Base-by-base conservation (phyloP, 2,329 filamentous ascomycete genomes). In the Cladosporium sp. region DNA sequence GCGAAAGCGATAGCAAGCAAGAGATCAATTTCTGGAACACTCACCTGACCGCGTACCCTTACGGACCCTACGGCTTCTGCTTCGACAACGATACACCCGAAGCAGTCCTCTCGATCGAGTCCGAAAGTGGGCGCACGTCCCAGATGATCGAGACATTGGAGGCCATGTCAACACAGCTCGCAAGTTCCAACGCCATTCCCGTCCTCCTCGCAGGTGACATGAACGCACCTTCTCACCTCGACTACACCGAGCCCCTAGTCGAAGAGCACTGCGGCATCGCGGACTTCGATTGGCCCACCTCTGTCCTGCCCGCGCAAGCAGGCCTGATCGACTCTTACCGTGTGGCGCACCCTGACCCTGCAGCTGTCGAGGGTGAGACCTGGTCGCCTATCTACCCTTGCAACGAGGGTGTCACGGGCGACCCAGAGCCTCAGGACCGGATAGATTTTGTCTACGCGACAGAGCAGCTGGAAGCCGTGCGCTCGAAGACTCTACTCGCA, bases 11-110 rank as follows among this genome's bases (percentile, higher is more conserved):
- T 16, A 18, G 18, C 9, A 43, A 31, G 9, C 22, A 37, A 35
- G 40, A 43, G 31, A 38, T 50, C 40, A 50, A 50, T 9, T 37
- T 50, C 40, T 50, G 48, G 48, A 50, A 50, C n/a, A 18, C 48
- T 10, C 48, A 50, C 31, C 32, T 37, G 38, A 43, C 48, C 3
- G 48, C 48, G 19, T 50, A 50, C 16, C 48, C 48, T 8, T 50
- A 50, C 13, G 48, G 48, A 9, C 40, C 40, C 9, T 50, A 50
- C 11, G 48, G 40, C 22, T 50, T 50, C 32, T 50, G 48, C 40
- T 43, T 43, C 9, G 48, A 50, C 8, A 28, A 35, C 18, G 41
- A n/a, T 9, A 50, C 28, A 3, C 38, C 11, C 6, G 40, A 43
- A 31, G 31, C 43, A 6, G 48, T 50, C 5, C 31, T 35, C 2